Evolutionary conservation across 2,329 filamentous ascomycete species (phyloP), one percentile per base, ranked within the genome.

Genomic region (Epichloe brachyelytri): DNA sequence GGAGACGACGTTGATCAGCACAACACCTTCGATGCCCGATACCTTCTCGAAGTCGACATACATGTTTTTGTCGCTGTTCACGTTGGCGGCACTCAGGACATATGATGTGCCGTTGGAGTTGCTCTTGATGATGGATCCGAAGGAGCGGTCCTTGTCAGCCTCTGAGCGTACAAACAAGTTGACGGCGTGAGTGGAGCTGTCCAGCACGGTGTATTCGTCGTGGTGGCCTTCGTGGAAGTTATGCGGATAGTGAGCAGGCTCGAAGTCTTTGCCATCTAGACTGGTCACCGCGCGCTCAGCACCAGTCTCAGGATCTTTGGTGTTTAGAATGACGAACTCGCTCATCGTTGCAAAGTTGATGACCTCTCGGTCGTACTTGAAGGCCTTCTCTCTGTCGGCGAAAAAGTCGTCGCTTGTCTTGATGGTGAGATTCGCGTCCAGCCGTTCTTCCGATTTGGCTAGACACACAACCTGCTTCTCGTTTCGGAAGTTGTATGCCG

Each of bases 21-120:
- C 82, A 48, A 98, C 88, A 43, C 93, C 93, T 66, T 98, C 91
- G 14, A 98, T 74, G 3, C 89, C 89, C 46, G 86, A 79, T 74
- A 96, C 88, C 71, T 95, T 96, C 65, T 98, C 93, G 66, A 95
- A 98, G 64, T 98, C 93, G 43, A 95, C 91, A 61, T 83, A 96
- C 43, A 83, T 89, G 2, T 65, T 59, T 12, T 76, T 71, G 62
- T 96, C 82, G 58, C 88, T 80, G 67, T 97, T 96, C 62, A 97
- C 88, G 19, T 80, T 80, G 46, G 79, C 73, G 22, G 93, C 75
- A 66, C 87, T 94, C 56, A 95, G 72, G 12, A 95, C 87, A 62
- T 96, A 98, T 1, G 86, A 93, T 0, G 93, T 98, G 50, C 93
- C 93, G 63, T 98, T 97, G 60, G 89, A 96, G 71, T 98, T 98